Base-by-base conservation (phyloP, 225 moss, liverwort and hornwort species). In the Lunularia cruciata region DNA sequence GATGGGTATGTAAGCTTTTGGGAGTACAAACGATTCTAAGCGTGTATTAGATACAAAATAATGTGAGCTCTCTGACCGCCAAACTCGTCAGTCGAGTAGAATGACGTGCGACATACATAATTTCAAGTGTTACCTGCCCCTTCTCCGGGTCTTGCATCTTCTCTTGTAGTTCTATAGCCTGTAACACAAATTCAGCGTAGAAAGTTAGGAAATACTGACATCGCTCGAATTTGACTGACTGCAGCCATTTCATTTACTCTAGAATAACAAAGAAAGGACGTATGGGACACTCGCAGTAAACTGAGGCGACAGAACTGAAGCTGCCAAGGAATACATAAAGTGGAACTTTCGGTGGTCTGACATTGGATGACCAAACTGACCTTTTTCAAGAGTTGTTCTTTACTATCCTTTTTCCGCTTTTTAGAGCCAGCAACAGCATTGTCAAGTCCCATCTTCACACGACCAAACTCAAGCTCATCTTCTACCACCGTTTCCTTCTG, bases 81-180 rank as follows among this genome's bases (percentile, higher is more conserved):
- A 42, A 42, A 42, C 6, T 6, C 42, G 12, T 42, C 42, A 6
- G 42, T 6, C 12, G 42, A 42, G 8, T 42, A 42, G 42, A 12
- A 12, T 42, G 12, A 42, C 42, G 6, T 6, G 8, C 42, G 12
- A 42, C 42, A 42, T 42, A 42, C 42, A 42, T 42, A 42, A 42
- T 6, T 42, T 42, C n/a, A 13, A 18, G 48, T 27, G 36, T 55
- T 80, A 98, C 96, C 85, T 86, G 86, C 61, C 96, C 96, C 74
- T 84, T 90, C 63, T 87, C 88, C 48, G 95, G 92, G 83, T 98
- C 90, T 34, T 89, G 85, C 86, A 98, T 98, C 40, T 81, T 86
- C 63, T 85, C 82, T 37, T 93, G 89, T 69, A 98, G 82, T 64
- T 83, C 78, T 53, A 81, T 78, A 65, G 96, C 96, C 96, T 98